Percentiles rank a stretch among this genome's conserved stretches.
Evolutionary conservation across 1,284 basidiomycete genomes (phyloP).

Genomic region (Moesziomyces globuligerus): DNA sequence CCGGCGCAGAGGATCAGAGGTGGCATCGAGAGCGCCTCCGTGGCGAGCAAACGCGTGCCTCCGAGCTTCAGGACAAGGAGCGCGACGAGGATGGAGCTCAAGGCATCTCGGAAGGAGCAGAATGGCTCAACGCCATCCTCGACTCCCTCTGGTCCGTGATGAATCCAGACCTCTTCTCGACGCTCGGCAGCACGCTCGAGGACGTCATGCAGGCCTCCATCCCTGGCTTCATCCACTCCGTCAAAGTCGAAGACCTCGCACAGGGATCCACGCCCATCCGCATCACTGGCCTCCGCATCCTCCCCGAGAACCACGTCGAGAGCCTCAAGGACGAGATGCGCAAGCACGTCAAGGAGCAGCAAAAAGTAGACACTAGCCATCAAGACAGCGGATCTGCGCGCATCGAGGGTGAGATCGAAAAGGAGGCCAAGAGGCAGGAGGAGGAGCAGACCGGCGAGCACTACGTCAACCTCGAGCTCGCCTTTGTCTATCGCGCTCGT

Average conservation of each 20-base stretch:
- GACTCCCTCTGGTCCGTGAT: constrained; percentile 48
- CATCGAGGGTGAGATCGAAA: too few relatives aligned
- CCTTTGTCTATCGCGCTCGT: constrained; percentile 45
- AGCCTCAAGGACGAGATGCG: constrained; percentile 8
- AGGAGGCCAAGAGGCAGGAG: constrained; percentile 1
- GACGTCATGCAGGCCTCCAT: constrained; percentile 56
- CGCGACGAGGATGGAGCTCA: not conserved
- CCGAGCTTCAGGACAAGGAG: constrained; percentile 13
- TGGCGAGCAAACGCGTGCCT: constrained; percentile 12
- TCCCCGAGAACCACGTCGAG: constrained; percentile 20
- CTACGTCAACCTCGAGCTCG: constrained; percentile 52
- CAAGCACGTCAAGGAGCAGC: constrained; percentile 3
- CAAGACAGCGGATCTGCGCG: too few relatives aligned
- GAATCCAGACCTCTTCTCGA: constrained; percentile 43
- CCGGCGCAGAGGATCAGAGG: constrained; percentile 29
- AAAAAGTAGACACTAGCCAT: not conserved
- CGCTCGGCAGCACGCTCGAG: constrained; percentile 44
- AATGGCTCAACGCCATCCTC: constrained; percentile 54
- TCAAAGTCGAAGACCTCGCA: constrained; percentile 52
- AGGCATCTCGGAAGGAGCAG: constrained; percentile 41
- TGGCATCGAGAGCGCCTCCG: constrained; percentile 42
- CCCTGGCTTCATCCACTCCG: constrained; percentile 45
- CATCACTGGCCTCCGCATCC: constrained; percentile 43
- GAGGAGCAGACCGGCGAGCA: constrained; percentile 22
- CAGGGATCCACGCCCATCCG: constrained; percentile 50